These are phyloP conservation scores for Lentinula detonsa DNA, from an alignment of 768 basidiomycete species.

Conservation along the genomic window DNA sequence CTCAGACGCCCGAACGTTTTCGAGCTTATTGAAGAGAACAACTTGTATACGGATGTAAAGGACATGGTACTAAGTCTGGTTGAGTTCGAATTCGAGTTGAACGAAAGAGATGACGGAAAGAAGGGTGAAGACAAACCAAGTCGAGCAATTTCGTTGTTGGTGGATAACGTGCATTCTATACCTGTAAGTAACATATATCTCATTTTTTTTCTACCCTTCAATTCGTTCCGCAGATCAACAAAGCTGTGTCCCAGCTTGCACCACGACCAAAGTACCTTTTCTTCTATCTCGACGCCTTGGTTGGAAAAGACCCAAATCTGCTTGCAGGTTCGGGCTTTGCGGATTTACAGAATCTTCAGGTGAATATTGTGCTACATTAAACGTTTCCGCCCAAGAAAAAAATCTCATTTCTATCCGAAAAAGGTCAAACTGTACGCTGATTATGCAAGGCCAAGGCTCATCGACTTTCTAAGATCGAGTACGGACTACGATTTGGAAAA, in stretches of 20 bases:
- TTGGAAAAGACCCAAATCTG: slow-evolving; percentile 73
- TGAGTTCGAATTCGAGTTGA: slow-evolving; percentile 89
- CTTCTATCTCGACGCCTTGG: slow-evolving; percentile 87
- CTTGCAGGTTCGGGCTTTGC: slow-evolving; percentile 69
- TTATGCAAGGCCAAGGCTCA: slow-evolving; percentile 68
- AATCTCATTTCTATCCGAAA: not conserved
- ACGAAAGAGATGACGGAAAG: slow-evolving; percentile 39
- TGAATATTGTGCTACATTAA: slow-evolving; percentile 16
- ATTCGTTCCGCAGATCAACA: slow-evolving; percentile 52
- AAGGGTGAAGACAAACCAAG: slow-evolving; percentile 38
- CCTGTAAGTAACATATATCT: slow-evolving; percentile 52
- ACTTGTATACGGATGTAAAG: slow-evolving; percentile 90
- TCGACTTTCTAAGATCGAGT: slow-evolving; percentile 89
- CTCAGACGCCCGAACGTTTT: slow-evolving; percentile 88
- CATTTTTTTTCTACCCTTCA: not conserved
- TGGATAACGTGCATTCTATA: slow-evolving; percentile 94
- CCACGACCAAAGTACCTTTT: slow-evolving; percentile 77
- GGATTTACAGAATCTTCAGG: slow-evolving; percentile 56
- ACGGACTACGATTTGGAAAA: slow-evolving; percentile 87
- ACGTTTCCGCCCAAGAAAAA: not conserved
- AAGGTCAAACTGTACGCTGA: slow-evolving; percentile 91
- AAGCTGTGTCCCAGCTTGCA: slow-evolving; percentile 85
- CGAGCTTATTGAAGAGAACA: slow-evolving; percentile 88
- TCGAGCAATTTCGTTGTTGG: slow-evolving; percentile 79
- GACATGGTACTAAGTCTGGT: slow-evolving; percentile 83